These are phyloP conservation scores for Xylariaceae sp. DNA, from an alignment of 2,329 filamentous ascomycete species.

Conservation along the genomic window DNA sequence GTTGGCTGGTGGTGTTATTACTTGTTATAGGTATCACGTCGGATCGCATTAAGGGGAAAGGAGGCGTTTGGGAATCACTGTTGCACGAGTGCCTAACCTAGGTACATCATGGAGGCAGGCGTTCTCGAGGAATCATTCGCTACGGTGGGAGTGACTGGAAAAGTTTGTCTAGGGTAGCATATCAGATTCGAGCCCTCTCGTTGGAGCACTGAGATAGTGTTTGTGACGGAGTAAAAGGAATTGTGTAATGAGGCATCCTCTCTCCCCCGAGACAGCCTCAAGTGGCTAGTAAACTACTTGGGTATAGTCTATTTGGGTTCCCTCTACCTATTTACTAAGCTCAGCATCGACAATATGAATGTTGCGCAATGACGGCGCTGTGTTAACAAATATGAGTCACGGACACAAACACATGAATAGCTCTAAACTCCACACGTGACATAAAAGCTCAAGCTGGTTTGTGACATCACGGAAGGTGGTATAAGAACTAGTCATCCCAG, in stretches of 20 bases:
- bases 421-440: too few relatives aligned
- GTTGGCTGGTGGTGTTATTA: background rate
- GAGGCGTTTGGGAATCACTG: background rate
- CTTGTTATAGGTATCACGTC: background rate
- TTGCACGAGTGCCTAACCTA: background rate
- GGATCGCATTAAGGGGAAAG: background rate
- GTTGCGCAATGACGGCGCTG: too few relatives aligned
- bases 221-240: background rate
- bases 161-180: background rate
- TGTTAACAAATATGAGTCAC: too few relatives aligned
- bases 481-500: too few relatives aligned
- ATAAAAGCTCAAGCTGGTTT: too few relatives aligned
- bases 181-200: background rate
- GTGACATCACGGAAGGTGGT: too few relatives aligned
- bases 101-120: background rate
- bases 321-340: too few relatives aligned
- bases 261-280: too few relatives aligned
- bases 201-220: background rate
- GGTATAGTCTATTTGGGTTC: too few relatives aligned
- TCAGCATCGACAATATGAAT: too few relatives aligned
- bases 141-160: background rate
- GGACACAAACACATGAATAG: too few relatives aligned
- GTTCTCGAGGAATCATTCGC: background rate
- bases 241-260: background rate
- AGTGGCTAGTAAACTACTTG: too few relatives aligned